A percentile compares a stretch with the other conserved stretches of the same genome.
Conservation (phyloP, 257 asterid species). For the Solanum medicagineum region DNA sequence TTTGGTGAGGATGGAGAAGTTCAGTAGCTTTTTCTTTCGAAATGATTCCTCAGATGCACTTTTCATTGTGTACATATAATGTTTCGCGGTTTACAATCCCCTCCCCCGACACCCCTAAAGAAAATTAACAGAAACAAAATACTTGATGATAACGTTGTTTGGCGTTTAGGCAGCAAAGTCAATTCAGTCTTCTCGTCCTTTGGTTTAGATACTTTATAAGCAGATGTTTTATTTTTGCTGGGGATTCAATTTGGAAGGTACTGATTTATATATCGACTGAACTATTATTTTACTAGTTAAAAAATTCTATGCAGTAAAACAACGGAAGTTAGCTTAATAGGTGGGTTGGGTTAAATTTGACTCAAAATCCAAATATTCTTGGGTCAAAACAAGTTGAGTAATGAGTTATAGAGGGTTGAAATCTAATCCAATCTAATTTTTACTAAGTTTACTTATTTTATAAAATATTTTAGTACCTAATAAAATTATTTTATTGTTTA, state of each 20-base stretch:
- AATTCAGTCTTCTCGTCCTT: neutral
- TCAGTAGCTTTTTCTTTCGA: constrained; percentile 1
- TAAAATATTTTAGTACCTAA: too few relatives aligned
- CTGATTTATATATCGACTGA: neutral
- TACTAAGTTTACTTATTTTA: too few relatives aligned
- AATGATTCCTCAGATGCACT: neutral
- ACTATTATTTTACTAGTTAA: neutral
- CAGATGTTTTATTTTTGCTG: neutral
- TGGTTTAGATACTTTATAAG: neutral
- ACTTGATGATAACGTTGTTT: neutral
- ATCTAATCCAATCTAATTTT: too few relatives aligned
- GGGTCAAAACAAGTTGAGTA: too few relatives aligned
- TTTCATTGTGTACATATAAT: neutral
- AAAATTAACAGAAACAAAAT: neutral
- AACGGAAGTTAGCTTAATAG: neutral
- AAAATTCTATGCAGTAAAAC: neutral
- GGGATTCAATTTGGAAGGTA: neutral
- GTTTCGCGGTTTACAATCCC: neutral
- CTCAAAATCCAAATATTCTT: too few relatives aligned
- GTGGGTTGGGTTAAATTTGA: neutral
- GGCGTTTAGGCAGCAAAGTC: neutral
- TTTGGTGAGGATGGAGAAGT: constrained; percentile 43
- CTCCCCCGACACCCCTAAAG: neutral
- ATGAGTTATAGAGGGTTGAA: too few relatives aligned
- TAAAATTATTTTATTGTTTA: too few relatives aligned